Evolutionary conservation across 2,329 filamentous ascomycete genomes (phyloP).

Genomic region (Whalleya microplaca): DNA sequence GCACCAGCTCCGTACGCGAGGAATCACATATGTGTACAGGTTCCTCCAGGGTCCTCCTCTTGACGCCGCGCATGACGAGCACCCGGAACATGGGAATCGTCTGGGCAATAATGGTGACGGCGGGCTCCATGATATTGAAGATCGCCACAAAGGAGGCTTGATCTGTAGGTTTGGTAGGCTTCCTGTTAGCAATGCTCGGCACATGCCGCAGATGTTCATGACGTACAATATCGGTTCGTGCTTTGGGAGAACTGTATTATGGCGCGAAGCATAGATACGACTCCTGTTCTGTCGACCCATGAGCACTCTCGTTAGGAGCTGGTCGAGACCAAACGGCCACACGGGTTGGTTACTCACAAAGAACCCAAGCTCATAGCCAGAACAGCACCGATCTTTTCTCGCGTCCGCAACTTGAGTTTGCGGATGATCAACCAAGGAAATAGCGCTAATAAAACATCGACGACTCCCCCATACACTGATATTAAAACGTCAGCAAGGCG

Average conservation of each 20-base stretch:
- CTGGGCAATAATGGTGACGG: constrained; percentile 7
- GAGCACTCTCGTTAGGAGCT: neutral
- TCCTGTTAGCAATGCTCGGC: neutral
- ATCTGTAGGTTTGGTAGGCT: neutral
- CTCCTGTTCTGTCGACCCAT: neutral
- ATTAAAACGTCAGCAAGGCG: neutral
- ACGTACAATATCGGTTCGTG: neutral
- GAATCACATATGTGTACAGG: neutral
- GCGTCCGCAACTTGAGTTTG: neutral
- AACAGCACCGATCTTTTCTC: constrained; percentile 6
- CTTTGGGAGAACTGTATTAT: neutral
- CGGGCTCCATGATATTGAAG: constrained; percentile 3
- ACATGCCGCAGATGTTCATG: neutral
- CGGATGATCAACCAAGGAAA: constrained; percentile 7
- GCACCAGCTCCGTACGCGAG: neutral
- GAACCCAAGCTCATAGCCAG: constrained; percentile 9
- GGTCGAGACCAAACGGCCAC: neutral
- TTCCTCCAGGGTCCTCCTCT: neutral
- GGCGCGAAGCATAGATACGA: neutral
- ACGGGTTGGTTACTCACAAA: neutral
- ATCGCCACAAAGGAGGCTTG: neutral
- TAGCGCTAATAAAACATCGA: constrained; percentile 6
- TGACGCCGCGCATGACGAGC: neutral
- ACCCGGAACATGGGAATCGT: constrained; percentile 9
- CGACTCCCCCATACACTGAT: constrained; percentile 3